Conservation (phyloP, 306 rosid genomes). For the Malus fusca region DNA sequence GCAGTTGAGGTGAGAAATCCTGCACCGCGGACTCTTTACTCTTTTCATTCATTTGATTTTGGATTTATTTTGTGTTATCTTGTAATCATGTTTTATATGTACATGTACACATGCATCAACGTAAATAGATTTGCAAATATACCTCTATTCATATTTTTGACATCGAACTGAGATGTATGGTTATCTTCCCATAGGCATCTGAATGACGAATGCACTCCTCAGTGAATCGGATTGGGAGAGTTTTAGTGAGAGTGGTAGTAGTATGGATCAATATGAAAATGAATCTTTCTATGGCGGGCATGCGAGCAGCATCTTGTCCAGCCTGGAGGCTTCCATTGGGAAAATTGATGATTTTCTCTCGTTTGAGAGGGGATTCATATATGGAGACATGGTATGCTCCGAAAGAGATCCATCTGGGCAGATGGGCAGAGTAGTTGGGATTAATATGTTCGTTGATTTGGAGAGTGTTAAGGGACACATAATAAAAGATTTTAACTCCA, state of each 20-base stretch:
- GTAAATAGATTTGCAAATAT: not conserved
- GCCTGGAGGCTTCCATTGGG: conserved; percentile 87
- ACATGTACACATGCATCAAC: not conserved
- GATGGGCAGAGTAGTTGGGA: conserved; percentile 72
- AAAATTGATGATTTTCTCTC: conserved; percentile 87
- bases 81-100: not conserved
- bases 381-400: conserved; percentile 72
- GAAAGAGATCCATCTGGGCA: conserved; percentile 71
- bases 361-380: conserved; percentile 66
- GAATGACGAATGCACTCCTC: conserved; percentile 47
- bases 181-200: conserved; percentile 38
- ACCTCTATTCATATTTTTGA: conserved; percentile 10
- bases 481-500: conserved; percentile 55
- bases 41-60: conserved; percentile 9
- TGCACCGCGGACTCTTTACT: conserved; percentile 10
- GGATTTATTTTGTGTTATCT: not conserved
- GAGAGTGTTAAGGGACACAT: conserved; percentile 57
- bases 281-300: conserved; percentile 62
- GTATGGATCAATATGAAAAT: conserved; percentile 71
- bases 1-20: conserved; percentile 22
- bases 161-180: not conserved
- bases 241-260: conserved; percentile 67
- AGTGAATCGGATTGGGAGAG: conserved; percentile 82
- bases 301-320: conserved; percentile 75
- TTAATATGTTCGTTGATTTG: conserved; percentile 68